Evolutionary conservation across 2,329 filamentous ascomycete species (phyloP).

Genomic region (Cladosporium sp.): DNA sequence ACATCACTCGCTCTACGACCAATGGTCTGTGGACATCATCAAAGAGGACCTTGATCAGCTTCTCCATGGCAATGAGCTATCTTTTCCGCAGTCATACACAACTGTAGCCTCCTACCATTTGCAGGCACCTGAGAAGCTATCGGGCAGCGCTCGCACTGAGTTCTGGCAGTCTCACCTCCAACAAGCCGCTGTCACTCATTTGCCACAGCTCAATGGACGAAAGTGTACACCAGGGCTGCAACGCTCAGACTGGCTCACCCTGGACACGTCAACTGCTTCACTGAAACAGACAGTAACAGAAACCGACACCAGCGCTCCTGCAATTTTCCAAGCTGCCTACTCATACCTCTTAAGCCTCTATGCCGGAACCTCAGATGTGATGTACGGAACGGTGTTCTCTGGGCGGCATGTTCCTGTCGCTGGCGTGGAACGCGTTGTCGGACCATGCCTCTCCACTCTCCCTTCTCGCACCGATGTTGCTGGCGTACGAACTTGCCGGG

Average conservation of each 20-base stretch:
- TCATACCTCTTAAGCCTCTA: constrained; percentile 63
- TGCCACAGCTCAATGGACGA: constrained; percentile 57
- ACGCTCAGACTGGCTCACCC: constrained; percentile 20
- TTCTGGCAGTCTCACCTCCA: constrained; percentile 70
- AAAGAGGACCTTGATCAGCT: constrained; percentile 61
- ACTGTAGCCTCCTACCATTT: constrained; percentile 52
- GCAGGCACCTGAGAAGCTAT: neutral
- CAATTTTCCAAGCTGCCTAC: constrained; percentile 71
- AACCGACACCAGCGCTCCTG: constrained; percentile 57
- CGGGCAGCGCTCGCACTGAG: constrained; percentile 29
- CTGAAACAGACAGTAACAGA: neutral
- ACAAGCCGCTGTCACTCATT: constrained; percentile 49
- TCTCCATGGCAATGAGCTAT: constrained; percentile 34
- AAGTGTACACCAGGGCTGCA: constrained; percentile 16
- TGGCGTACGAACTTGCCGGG: constrained; percentile 47
- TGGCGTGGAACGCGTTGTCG: constrained; percentile 68
- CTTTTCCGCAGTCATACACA: constrained; percentile 55
- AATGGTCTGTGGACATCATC: constrained; percentile 78
- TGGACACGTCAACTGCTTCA: constrained; percentile 5
- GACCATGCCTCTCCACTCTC: constrained; percentile 73
- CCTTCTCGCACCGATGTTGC: constrained; percentile 61
- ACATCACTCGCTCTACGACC: constrained; percentile 85
- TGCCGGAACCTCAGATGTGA: constrained; percentile 60
- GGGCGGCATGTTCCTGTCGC: constrained; percentile 70
- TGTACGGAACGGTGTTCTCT: constrained; percentile 76